These are phyloP conservation scores for Suhomyces maxii DNA, from an alignment of 1,139 yeast genomes.

Conservation along the genomic window DNA sequence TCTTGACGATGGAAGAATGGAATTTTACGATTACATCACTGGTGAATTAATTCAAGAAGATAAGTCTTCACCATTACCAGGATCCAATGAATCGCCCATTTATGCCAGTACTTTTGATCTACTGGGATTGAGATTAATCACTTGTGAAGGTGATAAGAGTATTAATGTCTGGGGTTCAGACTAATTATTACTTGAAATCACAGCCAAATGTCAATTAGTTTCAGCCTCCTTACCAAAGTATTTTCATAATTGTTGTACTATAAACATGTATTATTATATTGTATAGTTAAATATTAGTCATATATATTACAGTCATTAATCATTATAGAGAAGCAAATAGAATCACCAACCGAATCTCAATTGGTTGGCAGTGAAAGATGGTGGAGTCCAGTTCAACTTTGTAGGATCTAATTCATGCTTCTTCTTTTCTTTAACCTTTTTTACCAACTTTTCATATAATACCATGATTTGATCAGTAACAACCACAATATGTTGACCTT, in stretches of 20 bases:
- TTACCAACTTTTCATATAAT: constrained; percentile 70
- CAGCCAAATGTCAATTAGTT: too few relatives aligned
- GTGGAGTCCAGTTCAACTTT: constrained; percentile 88
- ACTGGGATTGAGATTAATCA: constrained; percentile 76
- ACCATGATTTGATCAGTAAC: constrained; percentile 80
- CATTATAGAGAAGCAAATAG: not conserved
- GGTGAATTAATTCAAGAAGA: constrained; percentile 63
- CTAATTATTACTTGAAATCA: not conserved
- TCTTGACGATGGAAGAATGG: constrained; percentile 77
- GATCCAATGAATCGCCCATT: constrained; percentile 67
- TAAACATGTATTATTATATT: not conserved
- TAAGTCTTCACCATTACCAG: constrained; percentile 61
- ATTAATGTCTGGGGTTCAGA: constrained; percentile 71
- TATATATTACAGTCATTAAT: constrained; percentile 6
- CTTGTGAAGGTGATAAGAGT: constrained; percentile 89
- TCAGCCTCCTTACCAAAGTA: not conserved
- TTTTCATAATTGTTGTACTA: not conserved
- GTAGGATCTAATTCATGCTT: constrained; percentile 75
- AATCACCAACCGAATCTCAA: constrained; percentile 87
- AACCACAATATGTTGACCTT: constrained; percentile 94
- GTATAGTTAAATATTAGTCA: not conserved
- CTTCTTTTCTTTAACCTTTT: constrained; percentile 59
- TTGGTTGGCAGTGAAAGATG: constrained; percentile 94
- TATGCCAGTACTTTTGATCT: constrained; percentile 73
- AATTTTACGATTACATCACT: constrained; percentile 73